Percentiles rank a stretch among this genome's conserved stretches.
These are phyloP conservation scores for Phytophthora hybrid DNA, from an alignment of 352 stramenopile species.

Conservation along the genomic window DNA sequence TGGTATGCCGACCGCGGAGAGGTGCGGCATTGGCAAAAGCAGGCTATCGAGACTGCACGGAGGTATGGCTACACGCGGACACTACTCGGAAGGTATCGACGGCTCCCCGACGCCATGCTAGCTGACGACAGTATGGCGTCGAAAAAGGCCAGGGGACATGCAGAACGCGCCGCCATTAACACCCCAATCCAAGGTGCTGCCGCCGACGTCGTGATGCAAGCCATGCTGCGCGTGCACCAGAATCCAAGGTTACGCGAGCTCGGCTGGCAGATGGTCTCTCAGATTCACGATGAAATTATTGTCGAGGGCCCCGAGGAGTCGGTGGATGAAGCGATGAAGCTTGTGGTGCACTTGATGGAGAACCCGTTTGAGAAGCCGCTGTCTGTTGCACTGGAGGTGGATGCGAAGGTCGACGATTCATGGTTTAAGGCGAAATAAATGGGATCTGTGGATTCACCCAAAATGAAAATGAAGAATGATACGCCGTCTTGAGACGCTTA, in stretches of 20 bases:
- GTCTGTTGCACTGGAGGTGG: slow-evolving; percentile 92
- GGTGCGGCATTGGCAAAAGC: slow-evolving; percentile 94
- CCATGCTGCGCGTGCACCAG: slow-evolving; percentile 98
- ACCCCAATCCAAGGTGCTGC: slow-evolving; percentile 99
- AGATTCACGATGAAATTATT: slow-evolving; percentile 99
- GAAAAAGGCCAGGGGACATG: slow-evolving; percentile 87
- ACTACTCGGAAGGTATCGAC: slow-evolving; percentile 97
- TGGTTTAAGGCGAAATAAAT: slow-evolving; percentile 99
- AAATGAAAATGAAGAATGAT: no score
- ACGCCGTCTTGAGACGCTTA: no score
- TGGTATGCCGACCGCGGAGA: slow-evolving; percentile 97
- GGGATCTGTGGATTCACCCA: neutral
- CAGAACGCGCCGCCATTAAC: slow-evolving; percentile 98
- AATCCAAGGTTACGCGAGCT: slow-evolving; percentile 92
- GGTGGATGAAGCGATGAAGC: slow-evolving; percentile 90
- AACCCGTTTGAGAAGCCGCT: slow-evolving; percentile 94
- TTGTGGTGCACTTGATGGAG: slow-evolving; percentile 97
- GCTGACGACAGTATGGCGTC: slow-evolving; percentile 57
- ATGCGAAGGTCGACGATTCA: slow-evolving; percentile 96
- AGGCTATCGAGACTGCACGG: slow-evolving; percentile 91
- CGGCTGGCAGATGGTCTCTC: slow-evolving; percentile 98
- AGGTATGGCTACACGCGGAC: slow-evolving; percentile 93
- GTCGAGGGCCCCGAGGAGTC: slow-evolving; percentile 98
- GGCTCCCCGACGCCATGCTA: slow-evolving; percentile 94
- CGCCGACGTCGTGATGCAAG: slow-evolving; percentile 99